Conservation (phyloP, 306 rosid species). For the Hylodesmum podocarpum region DNA sequence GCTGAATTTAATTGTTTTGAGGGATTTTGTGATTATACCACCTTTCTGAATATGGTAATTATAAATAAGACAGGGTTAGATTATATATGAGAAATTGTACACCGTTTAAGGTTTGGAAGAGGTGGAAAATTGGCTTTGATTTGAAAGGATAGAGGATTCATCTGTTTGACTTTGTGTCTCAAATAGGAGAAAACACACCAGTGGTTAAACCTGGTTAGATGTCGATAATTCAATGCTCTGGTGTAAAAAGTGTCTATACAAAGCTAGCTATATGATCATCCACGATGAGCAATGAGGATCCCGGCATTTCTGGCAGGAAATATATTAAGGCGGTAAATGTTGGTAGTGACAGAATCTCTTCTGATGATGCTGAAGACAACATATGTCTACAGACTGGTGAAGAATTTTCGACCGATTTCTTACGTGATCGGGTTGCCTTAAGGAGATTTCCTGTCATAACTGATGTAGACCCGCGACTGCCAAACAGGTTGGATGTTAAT, state of each 20-base stretch:
- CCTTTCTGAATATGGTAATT: constrained; percentile 8
- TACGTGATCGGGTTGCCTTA: constrained; percentile 60
- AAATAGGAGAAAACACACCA: constrained; percentile 3
- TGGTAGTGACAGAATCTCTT: constrained; percentile 35
- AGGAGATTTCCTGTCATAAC: constrained; percentile 51
- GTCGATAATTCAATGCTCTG: constrained; percentile 16
- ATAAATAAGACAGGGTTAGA: background rate
- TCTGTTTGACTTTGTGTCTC: background rate
- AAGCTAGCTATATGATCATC: constrained; percentile 35
- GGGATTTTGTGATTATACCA: constrained; percentile 18
- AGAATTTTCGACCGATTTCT: constrained; percentile 81
- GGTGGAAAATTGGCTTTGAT: background rate
- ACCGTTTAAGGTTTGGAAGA: background rate
- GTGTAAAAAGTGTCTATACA: constrained; percentile 30
- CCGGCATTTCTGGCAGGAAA: constrained; percentile 38
- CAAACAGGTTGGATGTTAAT: constrained; percentile 42
- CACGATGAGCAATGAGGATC: constrained; percentile 69
- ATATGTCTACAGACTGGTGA: constrained; percentile 82
- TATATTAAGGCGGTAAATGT: constrained; percentile 31
- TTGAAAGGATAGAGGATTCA: constrained; percentile 4
- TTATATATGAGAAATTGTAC: background rate
- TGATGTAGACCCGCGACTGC: constrained; percentile 46
- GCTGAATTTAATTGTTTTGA: background rate
- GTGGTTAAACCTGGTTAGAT: background rate
- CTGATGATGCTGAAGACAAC: constrained; percentile 38